Conservation (phyloP, 805 yeast genomes). For the Nakazawaea molendinolei region DNA sequence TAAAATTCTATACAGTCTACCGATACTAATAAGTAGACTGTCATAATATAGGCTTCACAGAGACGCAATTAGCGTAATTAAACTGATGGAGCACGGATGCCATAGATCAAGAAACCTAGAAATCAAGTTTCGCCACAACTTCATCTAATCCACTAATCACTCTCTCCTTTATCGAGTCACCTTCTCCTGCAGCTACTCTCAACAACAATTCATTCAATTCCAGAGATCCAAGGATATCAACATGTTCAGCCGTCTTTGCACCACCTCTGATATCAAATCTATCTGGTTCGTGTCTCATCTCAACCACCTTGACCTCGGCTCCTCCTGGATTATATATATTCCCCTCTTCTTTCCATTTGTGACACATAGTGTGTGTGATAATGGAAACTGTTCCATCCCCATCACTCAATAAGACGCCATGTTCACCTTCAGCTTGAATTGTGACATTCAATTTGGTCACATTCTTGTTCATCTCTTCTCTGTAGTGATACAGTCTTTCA, state of each 20-base stretch:
- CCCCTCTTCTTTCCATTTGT: slow-evolving; percentile 70
- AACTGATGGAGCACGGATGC: no score
- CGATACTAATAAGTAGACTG: slow-evolving; percentile 14
- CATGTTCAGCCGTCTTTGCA: slow-evolving; percentile 96
- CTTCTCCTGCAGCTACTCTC: slow-evolving; percentile 76
- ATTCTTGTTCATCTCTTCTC: slow-evolving; percentile 53
- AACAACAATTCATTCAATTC: slow-evolving; percentile 83
- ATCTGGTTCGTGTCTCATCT: slow-evolving; percentile 90
- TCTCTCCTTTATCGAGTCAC: slow-evolving; percentile 56
- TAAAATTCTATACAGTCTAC: no score
- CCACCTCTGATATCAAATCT: slow-evolving; percentile 94
- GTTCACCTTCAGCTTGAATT: slow-evolving; percentile 54
- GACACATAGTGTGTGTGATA: slow-evolving; percentile 84
- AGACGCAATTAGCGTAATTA: no score
- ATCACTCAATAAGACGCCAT: slow-evolving; percentile 77
- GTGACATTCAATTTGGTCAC: slow-evolving; percentile 55
- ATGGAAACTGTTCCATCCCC: slow-evolving; percentile 96
- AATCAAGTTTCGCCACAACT: slow-evolving; percentile 52
- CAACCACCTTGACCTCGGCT: slow-evolving; percentile 70
- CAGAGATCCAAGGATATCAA: slow-evolving; percentile 90
- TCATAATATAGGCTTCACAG: no score
- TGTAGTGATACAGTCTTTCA: slow-evolving; percentile 85
- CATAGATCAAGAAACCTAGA: no score
- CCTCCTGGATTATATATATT: slow-evolving; percentile 77
- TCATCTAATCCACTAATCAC: slow-evolving; percentile 51